These are phyloP conservation scores for Platanus orientalis DNA, from an alignment of 164 flowering plant genomes.

Conservation along the genomic window DNA sequence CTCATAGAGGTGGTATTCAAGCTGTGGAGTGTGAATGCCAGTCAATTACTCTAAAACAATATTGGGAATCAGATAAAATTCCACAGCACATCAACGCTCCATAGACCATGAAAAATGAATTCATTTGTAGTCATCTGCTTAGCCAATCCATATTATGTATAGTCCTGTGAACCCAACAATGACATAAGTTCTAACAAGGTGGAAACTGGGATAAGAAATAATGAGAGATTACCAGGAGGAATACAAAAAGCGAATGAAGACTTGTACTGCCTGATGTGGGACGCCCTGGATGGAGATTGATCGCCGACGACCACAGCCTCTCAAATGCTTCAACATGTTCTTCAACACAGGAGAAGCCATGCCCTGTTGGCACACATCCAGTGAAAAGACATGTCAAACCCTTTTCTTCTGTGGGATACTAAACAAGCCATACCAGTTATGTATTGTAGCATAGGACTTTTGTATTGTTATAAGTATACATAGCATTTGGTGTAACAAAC, in stretches of 20 bases:
- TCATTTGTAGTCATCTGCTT: background rate
- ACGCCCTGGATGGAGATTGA: constrained; percentile 65
- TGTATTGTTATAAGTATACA: too few relatives aligned
- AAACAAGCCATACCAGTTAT: too few relatives aligned
- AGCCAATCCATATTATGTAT: background rate
- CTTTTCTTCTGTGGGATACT: too few relatives aligned
- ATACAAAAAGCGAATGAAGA: constrained; percentile 72
- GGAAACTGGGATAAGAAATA: background rate
- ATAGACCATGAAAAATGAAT: background rate
- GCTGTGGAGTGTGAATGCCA: too few relatives aligned
- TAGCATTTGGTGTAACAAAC: too few relatives aligned
- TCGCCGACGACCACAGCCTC: constrained; percentile 24
- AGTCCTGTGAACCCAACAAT: background rate
- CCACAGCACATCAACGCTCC: too few relatives aligned
- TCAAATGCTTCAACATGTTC: constrained; percentile 57
- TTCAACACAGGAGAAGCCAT: constrained; percentile 73
- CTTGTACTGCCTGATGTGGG: constrained; percentile 71
- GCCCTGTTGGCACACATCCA: constrained; percentile 44
- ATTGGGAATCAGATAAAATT: too few relatives aligned
- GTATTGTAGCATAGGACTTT: too few relatives aligned
- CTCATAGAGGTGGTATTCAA: too few relatives aligned
- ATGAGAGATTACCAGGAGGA: constrained; percentile 57
- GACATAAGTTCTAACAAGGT: background rate
- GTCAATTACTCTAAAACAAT: too few relatives aligned
- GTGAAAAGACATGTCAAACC: too few relatives aligned